Evolutionary conservation across 2,329 filamentous ascomycete genomes (phyloP).

Genomic region (Colletotrichum aenigma): DNA sequence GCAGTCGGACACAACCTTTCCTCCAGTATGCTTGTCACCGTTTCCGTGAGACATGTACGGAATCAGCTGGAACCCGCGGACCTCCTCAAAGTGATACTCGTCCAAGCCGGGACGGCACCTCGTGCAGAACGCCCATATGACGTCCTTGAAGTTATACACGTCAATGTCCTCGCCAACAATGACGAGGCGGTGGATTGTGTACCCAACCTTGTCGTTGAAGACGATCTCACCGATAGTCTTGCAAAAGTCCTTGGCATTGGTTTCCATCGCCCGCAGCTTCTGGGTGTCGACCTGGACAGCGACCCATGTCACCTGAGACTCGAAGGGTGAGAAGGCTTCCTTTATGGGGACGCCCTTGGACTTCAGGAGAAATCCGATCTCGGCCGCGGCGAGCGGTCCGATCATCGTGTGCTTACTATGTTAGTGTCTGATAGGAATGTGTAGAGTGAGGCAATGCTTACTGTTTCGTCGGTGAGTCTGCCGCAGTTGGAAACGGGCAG

Average conservation of each 20-base stretch:
- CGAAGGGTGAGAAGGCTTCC: conserved; percentile 47
- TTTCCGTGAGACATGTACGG: conserved; percentile 49
- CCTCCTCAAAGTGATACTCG: conserved; percentile 49
- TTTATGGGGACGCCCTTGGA: conserved; percentile 43
- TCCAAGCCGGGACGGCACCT: conserved; percentile 48
- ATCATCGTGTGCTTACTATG: conserved; percentile 33
- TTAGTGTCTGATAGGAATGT: background rate
- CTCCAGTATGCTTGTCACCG: conserved; percentile 29
- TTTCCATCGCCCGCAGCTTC: conserved; percentile 60
- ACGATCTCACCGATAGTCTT: conserved; percentile 45
- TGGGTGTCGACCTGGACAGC: conserved; percentile 61
- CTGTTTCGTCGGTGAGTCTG: conserved; percentile 47
- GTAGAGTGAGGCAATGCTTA: background rate
- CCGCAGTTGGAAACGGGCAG: conserved; percentile 52
- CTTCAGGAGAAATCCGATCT: conserved; percentile 41
- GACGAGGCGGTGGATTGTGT: conserved; percentile 46
- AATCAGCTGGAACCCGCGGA: conserved; percentile 45
- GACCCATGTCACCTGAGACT: conserved; percentile 52
- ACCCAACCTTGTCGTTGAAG: conserved; percentile 45
- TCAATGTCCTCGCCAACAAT: conserved; percentile 56
- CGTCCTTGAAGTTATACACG: conserved; percentile 46
- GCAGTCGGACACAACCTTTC: conserved; percentile 51
- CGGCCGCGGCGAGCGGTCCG: conserved; percentile 45
- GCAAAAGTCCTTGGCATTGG: conserved; percentile 42
- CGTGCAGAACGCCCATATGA: conserved; percentile 54